These are phyloP conservation scores for Apiotrichum gamsii DNA, from an alignment of 1,284 basidiomycete genomes.

Conservation along the genomic window DNA sequence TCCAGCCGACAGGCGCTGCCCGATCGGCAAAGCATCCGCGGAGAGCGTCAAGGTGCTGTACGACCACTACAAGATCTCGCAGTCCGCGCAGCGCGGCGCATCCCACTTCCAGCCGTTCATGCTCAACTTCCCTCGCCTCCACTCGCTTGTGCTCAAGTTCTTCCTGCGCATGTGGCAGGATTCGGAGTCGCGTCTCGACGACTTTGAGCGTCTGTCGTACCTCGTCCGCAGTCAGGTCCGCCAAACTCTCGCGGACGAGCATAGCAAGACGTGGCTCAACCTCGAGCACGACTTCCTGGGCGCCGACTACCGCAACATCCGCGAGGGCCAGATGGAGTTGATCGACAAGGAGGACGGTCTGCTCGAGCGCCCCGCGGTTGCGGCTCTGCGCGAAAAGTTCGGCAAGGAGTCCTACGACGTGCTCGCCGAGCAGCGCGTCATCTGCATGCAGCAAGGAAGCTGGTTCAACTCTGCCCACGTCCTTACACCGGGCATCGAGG, in stretches of 20 bases:
- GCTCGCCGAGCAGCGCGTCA: constrained; percentile 72
- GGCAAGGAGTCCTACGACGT: constrained; percentile 91
- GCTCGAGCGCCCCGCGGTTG: constrained; percentile 74
- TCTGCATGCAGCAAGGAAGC: constrained; percentile 42
- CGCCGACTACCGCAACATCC: constrained; percentile 76
- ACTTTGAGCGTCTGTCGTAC: constrained; percentile 75
- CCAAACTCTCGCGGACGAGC: constrained; percentile 69
- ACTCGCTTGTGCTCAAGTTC: constrained; percentile 75
- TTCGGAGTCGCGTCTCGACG: constrained; percentile 69
- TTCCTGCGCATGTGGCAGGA: constrained; percentile 92
- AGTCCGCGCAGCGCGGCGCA: constrained; percentile 48
- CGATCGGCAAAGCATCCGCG: constrained; percentile 63
- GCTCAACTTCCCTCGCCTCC: constrained; percentile 76
- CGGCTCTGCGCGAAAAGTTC: constrained; percentile 76
- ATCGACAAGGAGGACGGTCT: constrained; percentile 86
- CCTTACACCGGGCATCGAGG: constrained; percentile 22
- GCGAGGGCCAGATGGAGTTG: constrained; percentile 90
- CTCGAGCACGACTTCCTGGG: constrained; percentile 79
- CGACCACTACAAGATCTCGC: constrained; percentile 55
- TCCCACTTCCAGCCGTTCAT: constrained; percentile 84
- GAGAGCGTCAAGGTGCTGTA: constrained; percentile 67
- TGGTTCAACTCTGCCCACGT: constrained; percentile 43
- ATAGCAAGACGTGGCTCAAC: constrained; percentile 71
- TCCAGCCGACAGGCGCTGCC: constrained; percentile 70
- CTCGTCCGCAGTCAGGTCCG: constrained; percentile 83